Percentiles rank a stretch among this genome's conserved stretches.
phyloP scores from a whole-genome alignment of 139 green algal genomes.

The Marvania coccoides region DNA sequence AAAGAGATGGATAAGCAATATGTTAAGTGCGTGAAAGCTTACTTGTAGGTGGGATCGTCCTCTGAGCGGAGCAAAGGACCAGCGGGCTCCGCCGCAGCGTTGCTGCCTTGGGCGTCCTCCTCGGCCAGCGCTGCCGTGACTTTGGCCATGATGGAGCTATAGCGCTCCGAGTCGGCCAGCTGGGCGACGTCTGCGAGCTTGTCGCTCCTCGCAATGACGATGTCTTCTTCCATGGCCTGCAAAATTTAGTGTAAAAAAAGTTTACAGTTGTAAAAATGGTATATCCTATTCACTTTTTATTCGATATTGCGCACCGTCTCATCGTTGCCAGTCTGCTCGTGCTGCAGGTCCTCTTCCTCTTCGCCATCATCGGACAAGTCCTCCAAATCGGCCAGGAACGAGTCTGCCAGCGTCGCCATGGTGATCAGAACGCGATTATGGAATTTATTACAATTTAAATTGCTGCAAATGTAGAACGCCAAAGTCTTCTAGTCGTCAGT shows the following conservation, averaged over 20 bases:
- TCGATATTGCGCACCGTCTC: not conserved
- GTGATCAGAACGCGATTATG: too few species aligned
- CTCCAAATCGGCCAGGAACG: slow-evolving; percentile 92
- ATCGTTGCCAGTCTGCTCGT: not conserved
- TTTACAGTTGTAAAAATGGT: not conserved
- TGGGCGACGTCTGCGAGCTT: slow-evolving; percentile 56
- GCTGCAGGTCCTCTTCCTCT: slow-evolving; percentile 33
- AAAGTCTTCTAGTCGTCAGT: too few species aligned
- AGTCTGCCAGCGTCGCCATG: slow-evolving; percentile 83
- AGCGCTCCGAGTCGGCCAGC: slow-evolving; percentile 39
- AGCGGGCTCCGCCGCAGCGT: slow-evolving; percentile 20
- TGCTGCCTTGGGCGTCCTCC: not conserved
- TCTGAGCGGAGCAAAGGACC: slow-evolving; percentile 20
- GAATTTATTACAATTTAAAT: too few species aligned
- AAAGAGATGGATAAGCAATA: not conserved
- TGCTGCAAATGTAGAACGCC: too few species aligned
- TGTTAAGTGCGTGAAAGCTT: not conserved
- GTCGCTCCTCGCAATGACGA: slow-evolving; percentile 16
- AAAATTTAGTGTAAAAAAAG: not conserved
- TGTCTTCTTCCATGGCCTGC: not conserved
- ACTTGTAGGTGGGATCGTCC: slow-evolving; percentile 75
- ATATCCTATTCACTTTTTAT: not conserved
- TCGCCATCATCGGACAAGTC: slow-evolving; percentile 81
- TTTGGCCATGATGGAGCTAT: slow-evolving; percentile 40
- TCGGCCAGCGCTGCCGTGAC: slow-evolving; percentile 24